These are phyloP conservation scores for Maudiozyma humilis DNA, from an alignment of 1,139 yeast species.

Conservation along the genomic window DNA sequence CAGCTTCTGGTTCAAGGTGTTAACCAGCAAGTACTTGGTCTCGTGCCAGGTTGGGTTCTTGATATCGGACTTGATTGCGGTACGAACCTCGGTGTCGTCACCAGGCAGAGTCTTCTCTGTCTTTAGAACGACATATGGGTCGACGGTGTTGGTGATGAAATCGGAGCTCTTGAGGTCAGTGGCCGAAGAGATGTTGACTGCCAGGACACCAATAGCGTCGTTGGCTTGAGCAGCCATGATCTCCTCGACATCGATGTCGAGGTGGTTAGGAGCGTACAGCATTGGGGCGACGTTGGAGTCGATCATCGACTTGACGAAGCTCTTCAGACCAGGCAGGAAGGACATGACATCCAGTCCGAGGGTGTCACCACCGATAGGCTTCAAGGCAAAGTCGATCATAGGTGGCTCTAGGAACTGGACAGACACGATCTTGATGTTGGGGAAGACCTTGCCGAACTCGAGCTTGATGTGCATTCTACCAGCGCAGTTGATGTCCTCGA, in stretches of 20 bases:
- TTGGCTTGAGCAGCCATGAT: conserved; percentile 53
- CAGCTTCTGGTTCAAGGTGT: conserved; percentile 50
- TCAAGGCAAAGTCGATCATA: conserved; percentile 63
- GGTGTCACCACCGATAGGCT: conserved; percentile 85
- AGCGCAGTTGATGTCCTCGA: conserved; percentile 67
- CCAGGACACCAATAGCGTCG: conserved; percentile 61
- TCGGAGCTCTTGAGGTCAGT: conserved; percentile 40
- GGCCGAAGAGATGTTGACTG: conserved; percentile 52
- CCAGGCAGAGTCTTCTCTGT: conserved; percentile 37
- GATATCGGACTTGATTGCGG: conserved; percentile 49
- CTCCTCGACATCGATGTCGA: conserved; percentile 67
- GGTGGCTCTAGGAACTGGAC: conserved; percentile 72
- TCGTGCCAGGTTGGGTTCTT: conserved; percentile 60
- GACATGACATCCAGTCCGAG: conserved; percentile 79
- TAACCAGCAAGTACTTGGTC: conserved; percentile 51
- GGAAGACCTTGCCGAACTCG: conserved; percentile 55
- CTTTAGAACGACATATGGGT: conserved; percentile 51
- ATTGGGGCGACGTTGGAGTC: conserved; percentile 65
- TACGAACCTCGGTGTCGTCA: conserved; percentile 37
- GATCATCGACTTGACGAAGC: conserved; percentile 62
- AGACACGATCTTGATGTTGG: conserved; percentile 65
- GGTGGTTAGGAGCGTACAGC: conserved; percentile 75
- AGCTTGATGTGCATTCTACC: conserved; percentile 65
- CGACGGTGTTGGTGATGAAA: conserved; percentile 40
- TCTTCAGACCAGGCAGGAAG: conserved; percentile 66